Conservation (phyloP, 1,284 basidiomycete genomes). For the Ustilago cynodontis region DNA sequence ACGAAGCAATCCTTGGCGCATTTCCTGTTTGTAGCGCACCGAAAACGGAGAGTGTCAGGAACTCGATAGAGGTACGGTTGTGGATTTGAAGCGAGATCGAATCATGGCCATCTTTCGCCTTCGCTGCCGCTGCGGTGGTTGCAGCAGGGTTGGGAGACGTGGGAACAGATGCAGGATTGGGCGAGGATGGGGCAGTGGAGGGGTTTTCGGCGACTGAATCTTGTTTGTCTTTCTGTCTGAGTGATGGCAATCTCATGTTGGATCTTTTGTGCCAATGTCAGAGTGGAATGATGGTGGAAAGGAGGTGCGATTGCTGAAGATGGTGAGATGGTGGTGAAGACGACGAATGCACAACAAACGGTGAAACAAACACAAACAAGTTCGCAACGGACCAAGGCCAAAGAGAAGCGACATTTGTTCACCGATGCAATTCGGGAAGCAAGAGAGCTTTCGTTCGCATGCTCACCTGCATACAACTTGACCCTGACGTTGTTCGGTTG, state of each 20-base stretch:
- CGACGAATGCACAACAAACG: background rate
- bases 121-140: background rate
- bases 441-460: background rate
- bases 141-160: background rate
- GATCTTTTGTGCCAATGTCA: background rate
- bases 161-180: background rate
- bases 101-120: slow-evolving; percentile 19
- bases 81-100: slow-evolving; percentile 32
- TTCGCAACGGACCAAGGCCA: background rate
- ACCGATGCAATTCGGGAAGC: background rate
- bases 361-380: background rate
- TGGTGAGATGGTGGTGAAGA: slow-evolving; percentile 6
- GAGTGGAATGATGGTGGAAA: background rate
- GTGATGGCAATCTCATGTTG: slow-evolving; percentile 25
- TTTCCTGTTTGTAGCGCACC: slow-evolving; percentile 32
- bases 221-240: slow-evolving; percentile 23
- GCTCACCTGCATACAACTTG: background rate
- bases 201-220: slow-evolving; percentile 19
- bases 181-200: background rate
- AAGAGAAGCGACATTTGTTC: background rate
- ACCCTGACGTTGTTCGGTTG: too few relatives aligned
- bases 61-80: slow-evolving; percentile 32
- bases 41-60: slow-evolving; percentile 35
- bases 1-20: slow-evolving; percentile 13
- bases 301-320: background rate